Conservation (phyloP, 371 early-diverging fungal genomes). For the Saksenaea vasiformis region DNA sequence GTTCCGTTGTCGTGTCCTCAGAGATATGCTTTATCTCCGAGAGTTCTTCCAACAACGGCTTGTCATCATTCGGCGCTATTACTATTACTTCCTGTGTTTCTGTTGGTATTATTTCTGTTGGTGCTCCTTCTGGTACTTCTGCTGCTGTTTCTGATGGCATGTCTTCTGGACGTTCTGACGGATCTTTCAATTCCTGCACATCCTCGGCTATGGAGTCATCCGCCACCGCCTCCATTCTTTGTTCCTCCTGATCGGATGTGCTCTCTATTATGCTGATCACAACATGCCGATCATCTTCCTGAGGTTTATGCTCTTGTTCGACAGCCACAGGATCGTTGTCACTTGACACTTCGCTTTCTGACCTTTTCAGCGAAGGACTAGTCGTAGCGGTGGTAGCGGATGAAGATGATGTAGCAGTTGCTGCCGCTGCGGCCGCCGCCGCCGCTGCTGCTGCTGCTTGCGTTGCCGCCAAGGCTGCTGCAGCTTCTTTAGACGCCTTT, state of each 20-base stretch:
- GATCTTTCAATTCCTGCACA: background rate
- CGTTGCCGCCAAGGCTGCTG: constrained; percentile 5
- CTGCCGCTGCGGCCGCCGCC: background rate
- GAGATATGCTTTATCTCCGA: too few species aligned
- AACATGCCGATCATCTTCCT: background rate
- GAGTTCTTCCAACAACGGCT: too few species aligned
- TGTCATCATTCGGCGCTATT: too few species aligned
- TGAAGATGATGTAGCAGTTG: background rate
- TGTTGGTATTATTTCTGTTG: too few species aligned
- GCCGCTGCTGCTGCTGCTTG: constrained; percentile 6
- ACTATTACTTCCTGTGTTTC: background rate
- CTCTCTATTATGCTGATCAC: background rate
- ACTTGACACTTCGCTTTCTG: background rate
- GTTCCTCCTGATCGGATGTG: background rate
- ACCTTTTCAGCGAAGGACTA: constrained; percentile 4
- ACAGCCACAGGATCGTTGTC: too few species aligned
- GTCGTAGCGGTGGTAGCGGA: background rate
- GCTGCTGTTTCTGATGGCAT: background rate
- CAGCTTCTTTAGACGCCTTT: constrained; percentile 13
- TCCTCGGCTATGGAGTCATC: background rate
- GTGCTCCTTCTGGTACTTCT: background rate
- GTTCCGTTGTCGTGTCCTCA: background rate
- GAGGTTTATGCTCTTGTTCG: too few species aligned
- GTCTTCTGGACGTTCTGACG: too few species aligned
- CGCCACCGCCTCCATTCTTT: background rate